Base-by-base conservation (phyloP, 2,329 filamentous ascomycete genomes). In the Metarhizium rileyi region DNA sequence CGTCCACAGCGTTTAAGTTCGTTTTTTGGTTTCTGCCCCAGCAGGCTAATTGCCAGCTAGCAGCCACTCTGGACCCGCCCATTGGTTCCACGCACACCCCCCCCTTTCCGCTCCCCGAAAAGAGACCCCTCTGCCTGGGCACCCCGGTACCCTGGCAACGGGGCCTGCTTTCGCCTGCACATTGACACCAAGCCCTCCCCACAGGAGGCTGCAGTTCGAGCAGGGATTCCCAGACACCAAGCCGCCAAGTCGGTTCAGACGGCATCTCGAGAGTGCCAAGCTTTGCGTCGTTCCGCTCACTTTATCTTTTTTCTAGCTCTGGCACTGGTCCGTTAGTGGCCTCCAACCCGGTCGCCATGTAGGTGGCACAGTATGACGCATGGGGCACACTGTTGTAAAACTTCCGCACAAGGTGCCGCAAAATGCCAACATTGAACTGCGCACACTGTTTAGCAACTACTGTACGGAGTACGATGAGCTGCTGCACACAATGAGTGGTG, bases 201-300 rank as follows among this genome's bases (percentile, higher is more conserved):
- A 27, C 18, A 41, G 9, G 49, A 48, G 49, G 38, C 35, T 26
- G 47, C 25, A 42, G 25, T 28, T 12, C 18, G 30, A 35, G 40
- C 41, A 41, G 27, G 35, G 48, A 45, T 50, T 46, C 59, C 53
- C 55, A 46, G 55, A 50, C 57, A 63, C 64, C 64, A 67, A 67
- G 65, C 51, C 58, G 64, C 66, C 66, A 68, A 67, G 65, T 64
- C 66, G 66, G 66, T 57, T 67, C 56, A 56, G 54, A 67, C 66
- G 66, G 66, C 66, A 68, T 65, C 63, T 65, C 53, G 50, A 53
- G 59, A 58, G 59, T 55, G 59, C 59, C 63, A 56, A 56, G 53
- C 42, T 48, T 50, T 50, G 18, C 45, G 20, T 30, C 49, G 28
- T 46, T 41, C 41, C 44, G 23, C 22, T 26, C 49, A 30, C 23